phyloP scores from a whole-genome alignment of 768 basidiomycete species.

The Russula sp. region DNA sequence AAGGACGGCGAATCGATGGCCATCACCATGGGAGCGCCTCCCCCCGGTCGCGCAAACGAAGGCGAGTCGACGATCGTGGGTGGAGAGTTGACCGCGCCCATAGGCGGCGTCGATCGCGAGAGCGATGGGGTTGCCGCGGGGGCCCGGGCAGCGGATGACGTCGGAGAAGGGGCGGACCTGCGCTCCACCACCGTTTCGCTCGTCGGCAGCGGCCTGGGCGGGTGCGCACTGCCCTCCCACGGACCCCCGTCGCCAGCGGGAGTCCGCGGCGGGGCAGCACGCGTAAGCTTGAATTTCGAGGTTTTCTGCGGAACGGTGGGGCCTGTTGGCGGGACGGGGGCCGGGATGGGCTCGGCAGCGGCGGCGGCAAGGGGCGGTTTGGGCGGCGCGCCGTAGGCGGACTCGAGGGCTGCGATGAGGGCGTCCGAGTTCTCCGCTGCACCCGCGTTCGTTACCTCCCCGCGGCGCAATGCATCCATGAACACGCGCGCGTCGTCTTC shows the following conservation, averaged over 20 bases:
- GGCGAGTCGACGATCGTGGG: constrained; percentile 23
- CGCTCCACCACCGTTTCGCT: constrained; percentile 10
- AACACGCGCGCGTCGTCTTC: constrained; percentile 26
- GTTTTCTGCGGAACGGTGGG: not conserved
- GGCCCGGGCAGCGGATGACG: not conserved
- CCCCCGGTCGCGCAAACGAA: constrained; percentile 12
- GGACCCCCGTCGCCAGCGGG: not conserved
- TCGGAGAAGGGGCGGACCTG: not conserved
- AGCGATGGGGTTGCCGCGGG: not conserved
- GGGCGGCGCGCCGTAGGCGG: constrained; percentile 14
- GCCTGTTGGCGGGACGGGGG: not conserved
- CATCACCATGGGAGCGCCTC: not conserved
- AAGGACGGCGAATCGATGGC: constrained; percentile 27
- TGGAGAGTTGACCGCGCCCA: not conserved
- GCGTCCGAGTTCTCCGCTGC: constrained; percentile 21
- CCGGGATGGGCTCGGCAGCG: not conserved
- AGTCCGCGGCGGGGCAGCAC: constrained; percentile 9
- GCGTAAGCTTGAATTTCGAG: constrained; percentile 27
- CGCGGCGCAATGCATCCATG: constrained; percentile 28
- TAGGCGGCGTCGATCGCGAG: not conserved
- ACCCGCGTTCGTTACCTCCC: constrained; percentile 32
- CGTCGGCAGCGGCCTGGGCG: constrained; percentile 25
- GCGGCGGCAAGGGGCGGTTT: not conserved
- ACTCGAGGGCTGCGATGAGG: constrained; percentile 17
- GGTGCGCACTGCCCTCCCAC: constrained; percentile 21